These are phyloP conservation scores for Alloascoidea africana DNA, from an alignment of 805 yeast genomes.

Conservation along the genomic window DNA sequence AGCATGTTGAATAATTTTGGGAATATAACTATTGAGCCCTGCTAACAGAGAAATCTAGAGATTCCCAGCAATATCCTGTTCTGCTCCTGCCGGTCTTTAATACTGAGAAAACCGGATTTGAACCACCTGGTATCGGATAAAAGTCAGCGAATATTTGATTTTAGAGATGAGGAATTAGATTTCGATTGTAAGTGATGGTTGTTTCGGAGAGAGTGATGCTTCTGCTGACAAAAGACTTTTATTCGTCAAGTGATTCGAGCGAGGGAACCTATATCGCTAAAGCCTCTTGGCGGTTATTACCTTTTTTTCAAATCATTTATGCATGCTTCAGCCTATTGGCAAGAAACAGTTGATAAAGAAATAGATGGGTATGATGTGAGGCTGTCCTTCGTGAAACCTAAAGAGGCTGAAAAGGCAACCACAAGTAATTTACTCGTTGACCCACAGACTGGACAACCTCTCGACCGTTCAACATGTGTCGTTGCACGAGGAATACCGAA, in stretches of 20 bases:
- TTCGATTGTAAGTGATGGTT: too few relatives aligned
- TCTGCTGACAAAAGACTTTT: too few relatives aligned
- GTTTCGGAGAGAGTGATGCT: too few relatives aligned
- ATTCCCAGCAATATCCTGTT: too few relatives aligned
- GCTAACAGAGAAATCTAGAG: too few relatives aligned
- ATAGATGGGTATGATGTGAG: not conserved
- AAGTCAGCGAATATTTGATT: not conserved
- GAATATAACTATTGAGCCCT: too few relatives aligned
- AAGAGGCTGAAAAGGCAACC: not conserved
- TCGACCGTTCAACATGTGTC: conserved; percentile 1
- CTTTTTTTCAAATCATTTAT: not conserved
- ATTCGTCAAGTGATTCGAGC: not conserved
- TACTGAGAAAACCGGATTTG: too few relatives aligned
- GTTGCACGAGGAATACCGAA: not conserved
- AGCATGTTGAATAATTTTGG: too few relatives aligned
- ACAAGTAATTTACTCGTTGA: too few relatives aligned
- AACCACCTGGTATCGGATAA: too few relatives aligned
- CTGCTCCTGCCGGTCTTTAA: too few relatives aligned
- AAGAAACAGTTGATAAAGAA: not conserved
- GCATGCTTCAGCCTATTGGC: not conserved
- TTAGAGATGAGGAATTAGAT: not conserved
- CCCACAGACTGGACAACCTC: not conserved
- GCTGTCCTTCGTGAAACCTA: not conserved
- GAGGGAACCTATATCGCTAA: not conserved
- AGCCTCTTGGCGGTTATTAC: too few relatives aligned